These are phyloP conservation scores for Tylopilus sp. DNA, from an alignment of 1,284 basidiomycete genomes.

Conservation along the genomic window DNA sequence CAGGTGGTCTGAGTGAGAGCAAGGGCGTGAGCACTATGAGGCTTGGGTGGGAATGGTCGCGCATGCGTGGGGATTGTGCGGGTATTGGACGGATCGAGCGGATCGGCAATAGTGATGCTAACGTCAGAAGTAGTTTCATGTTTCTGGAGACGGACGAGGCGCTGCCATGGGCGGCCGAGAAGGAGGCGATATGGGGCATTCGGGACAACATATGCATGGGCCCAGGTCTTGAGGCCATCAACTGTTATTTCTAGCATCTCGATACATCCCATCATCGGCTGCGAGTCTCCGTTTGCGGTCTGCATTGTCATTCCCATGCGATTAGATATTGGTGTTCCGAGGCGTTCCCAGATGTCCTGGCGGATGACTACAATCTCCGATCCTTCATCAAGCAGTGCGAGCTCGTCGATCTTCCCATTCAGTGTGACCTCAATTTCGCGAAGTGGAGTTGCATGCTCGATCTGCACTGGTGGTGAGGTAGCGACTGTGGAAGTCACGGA, in stretches of 20 bases:
- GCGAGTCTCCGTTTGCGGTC: conserved; percentile 25
- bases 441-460: conserved; percentile 11
- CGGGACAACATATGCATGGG: conserved; percentile 30
- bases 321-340: neutral
- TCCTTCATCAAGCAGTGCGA: conserved; percentile 12
- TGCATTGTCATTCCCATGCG: conserved; percentile 27
- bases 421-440: neutral
- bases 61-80: neutral
- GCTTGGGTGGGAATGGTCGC: neutral
- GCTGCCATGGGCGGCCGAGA: conserved; percentile 32
- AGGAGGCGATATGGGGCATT: conserved; percentile 29
- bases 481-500: too few species aligned
- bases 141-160: conserved; percentile 3
- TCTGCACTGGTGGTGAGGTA: neutral
- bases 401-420: neutral
- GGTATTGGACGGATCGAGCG: neutral
- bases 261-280: conserved; percentile 14
- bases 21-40: too few species aligned
- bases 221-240: conserved; percentile 26
- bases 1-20: neutral
- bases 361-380: conserved; percentile 18
- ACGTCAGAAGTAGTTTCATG: conserved; percentile 6
- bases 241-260: conserved; percentile 30
- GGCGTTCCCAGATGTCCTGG: conserved; percentile 1
- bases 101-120: conserved; percentile 17